Evolutionary conservation across 192 early-diverging fungal genomes (phyloP).

Genomic region (Rhizoclosmatium sp.): DNA sequence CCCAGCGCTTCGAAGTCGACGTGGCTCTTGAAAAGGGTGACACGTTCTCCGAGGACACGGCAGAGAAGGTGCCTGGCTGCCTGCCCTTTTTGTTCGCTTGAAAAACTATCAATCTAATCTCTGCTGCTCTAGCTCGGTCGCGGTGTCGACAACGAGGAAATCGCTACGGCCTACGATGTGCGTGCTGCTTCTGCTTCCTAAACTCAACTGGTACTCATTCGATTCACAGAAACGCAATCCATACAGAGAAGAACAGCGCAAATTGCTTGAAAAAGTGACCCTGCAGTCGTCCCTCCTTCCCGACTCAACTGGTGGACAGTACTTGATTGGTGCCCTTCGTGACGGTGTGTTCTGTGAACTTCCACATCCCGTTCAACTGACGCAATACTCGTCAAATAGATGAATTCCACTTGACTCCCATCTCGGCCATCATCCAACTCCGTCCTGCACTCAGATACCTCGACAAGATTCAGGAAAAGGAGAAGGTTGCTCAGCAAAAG

Average conservation of each 20-base stretch:
- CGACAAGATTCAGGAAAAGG: conserved; percentile 88
- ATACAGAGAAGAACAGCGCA: conserved; percentile 34
- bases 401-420: conserved; percentile 86
- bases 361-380: neutral
- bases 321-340: conserved; percentile 81
- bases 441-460: conserved; percentile 90
- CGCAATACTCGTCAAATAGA: conserved; percentile 50
- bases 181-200: conserved; percentile 36
- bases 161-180: conserved; percentile 60
- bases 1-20: conserved; percentile 86
- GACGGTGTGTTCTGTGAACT: conserved; percentile 57
- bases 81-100: neutral
- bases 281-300: conserved; percentile 81
- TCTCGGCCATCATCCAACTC: conserved; percentile 79
- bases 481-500: conserved; percentile 53
- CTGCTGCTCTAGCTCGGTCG: conserved; percentile 49
- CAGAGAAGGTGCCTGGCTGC: conserved; percentile 63
- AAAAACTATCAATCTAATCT: neutral
- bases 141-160: conserved; percentile 76
- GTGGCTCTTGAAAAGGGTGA: conserved; percentile 74
- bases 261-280: conserved; percentile 83
- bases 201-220: conserved; percentile 8
- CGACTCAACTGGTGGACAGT: conserved; percentile 68
- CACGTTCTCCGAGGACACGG: conserved; percentile 81
- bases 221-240: conserved; percentile 4